Base-by-base conservation (phyloP, 768 basidiomycete species). In the Crassisporium funariophilum region DNA sequence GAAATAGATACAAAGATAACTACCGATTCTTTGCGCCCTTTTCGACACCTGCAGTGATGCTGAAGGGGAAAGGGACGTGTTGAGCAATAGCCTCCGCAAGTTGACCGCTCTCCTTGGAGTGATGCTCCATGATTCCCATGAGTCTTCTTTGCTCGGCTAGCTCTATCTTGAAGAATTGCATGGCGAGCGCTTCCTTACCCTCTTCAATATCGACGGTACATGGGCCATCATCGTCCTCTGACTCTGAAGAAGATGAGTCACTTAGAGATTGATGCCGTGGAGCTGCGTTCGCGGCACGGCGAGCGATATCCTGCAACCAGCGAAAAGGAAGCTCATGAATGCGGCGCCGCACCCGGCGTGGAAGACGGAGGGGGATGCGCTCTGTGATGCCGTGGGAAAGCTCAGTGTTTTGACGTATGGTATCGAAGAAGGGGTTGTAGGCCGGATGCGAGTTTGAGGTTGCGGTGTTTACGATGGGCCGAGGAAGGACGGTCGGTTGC, bases 41-140 rank as follows among this genome's bases (percentile, higher is more conserved):
- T 68, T 98, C 95, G 8, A 98, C 82, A 2, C 91, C 95, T 5
- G 95, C 95, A 0, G 91, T 95, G 51, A 98, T 98, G 42, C 90
- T 91, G 63, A 87, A 97, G 6, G 93, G 94, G 62, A 87, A 95
- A 44, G 40, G 36, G n/a, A 55, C 35, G 15, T 57, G 50, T 29
- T 54, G 50, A 35, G 47, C 16, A 5, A 40, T 13, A 13, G 39
- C 34, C 4, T 54, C 45, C 15, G 54, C 56, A 21, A 42, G 47
- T 11, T 59, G 52, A 7, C 67, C 69, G 43, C 71, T 76, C 55
- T 91, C 89, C 55, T 72, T 76, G 2, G 84, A 79, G 63, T 97
- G 95, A 64, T 91, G 88, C 44, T 91, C 84, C 91, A 98, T 92
- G 25, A 97, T 83, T 4, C 86, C 86, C 71, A 91, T 89, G 25